Conservation (phyloP, 176 grass and related monocot species). For the Oryza brachyantha region DNA sequence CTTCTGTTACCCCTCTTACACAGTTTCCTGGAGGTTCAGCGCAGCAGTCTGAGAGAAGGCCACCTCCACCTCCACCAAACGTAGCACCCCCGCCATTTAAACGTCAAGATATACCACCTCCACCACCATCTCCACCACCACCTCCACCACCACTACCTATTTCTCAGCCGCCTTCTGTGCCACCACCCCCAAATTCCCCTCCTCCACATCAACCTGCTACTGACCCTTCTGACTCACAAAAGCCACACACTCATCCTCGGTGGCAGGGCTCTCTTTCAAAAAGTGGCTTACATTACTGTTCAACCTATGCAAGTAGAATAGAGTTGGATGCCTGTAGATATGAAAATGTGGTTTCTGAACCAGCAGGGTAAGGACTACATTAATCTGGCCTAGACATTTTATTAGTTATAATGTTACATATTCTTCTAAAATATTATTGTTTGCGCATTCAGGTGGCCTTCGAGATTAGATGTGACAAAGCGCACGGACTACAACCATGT, state of each 20-base stretch:
- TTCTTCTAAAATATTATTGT: conserved; percentile 24
- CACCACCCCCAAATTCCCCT: conserved; percentile 72
- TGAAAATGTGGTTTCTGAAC: conserved; percentile 63
- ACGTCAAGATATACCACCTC: conserved; percentile 47
- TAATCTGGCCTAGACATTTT: conserved; percentile 5
- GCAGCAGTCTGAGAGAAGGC: conserved; percentile 63
- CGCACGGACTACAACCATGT: conserved; percentile 78
- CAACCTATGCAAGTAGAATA: conserved; percentile 77
- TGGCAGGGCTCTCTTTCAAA: conserved; percentile 93
- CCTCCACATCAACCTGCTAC: conserved; percentile 39
- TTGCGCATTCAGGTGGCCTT: conserved; percentile 67
- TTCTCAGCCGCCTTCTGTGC: conserved; percentile 66
- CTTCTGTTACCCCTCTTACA: conserved; percentile 58
- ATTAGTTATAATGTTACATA: neutral
- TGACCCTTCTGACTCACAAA: conserved; percentile 39
- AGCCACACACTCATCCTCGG: conserved; percentile 32
- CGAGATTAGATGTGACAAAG: conserved; percentile 87
- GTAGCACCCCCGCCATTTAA: conserved; percentile 42
- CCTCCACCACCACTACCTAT: conserved; percentile 53
- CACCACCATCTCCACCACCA: conserved; percentile 52
- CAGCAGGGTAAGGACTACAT: conserved; percentile 66
- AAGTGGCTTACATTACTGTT: conserved; percentile 87
- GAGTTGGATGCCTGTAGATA: conserved; percentile 78
- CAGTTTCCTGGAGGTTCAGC: conserved; percentile 51
- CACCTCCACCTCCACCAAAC: conserved; percentile 46